Evolutionary conservation across 192 early-diverging fungal genomes (phyloP).

Genomic region (Backusella psychrophila): DNA sequence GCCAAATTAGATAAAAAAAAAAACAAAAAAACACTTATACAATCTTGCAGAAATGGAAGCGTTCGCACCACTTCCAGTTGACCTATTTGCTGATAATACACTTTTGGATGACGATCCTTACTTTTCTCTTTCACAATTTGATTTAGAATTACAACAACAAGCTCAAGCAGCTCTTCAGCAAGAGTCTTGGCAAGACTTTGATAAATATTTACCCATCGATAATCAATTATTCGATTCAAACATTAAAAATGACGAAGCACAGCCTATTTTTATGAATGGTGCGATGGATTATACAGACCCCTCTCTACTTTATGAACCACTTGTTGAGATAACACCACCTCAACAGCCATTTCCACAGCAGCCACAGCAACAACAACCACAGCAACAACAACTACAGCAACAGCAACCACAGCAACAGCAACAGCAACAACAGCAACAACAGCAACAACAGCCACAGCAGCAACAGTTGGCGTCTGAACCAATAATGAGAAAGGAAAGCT

Average conservation of each 20-base stretch:
- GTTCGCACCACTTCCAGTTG: constrained; percentile 14
- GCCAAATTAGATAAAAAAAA: not conserved
- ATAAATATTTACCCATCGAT: constrained; percentile 11
- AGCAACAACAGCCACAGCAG: not conserved
- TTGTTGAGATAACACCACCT: constrained; percentile 9
- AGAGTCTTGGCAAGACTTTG: constrained; percentile 18
- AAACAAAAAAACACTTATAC: not conserved
- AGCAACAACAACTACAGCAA: not conserved
- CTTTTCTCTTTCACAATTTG: constrained; percentile 18
- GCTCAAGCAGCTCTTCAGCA: constrained; percentile 17
- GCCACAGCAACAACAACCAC: not conserved
- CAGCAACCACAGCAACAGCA: not conserved
- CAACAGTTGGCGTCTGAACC: not conserved
- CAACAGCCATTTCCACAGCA: constrained; percentile 5
- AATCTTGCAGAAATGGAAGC: constrained; percentile 9
- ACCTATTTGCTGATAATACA: constrained; percentile 15
- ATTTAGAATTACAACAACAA: constrained; percentile 13
- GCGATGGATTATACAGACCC: not conserved
- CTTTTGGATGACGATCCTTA: constrained; percentile 10
- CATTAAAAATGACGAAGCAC: not conserved
- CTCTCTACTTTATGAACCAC: constrained; percentile 1
- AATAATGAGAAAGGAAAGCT: not conserved
- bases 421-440: not conserved
- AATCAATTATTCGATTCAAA: constrained; percentile 1
- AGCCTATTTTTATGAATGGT: constrained; percentile 6